A percentile compares a stretch with the other conserved stretches of the same genome.
Conservation (phyloP, 208 protist genomes). For the Strigomonas culicis region DNA sequence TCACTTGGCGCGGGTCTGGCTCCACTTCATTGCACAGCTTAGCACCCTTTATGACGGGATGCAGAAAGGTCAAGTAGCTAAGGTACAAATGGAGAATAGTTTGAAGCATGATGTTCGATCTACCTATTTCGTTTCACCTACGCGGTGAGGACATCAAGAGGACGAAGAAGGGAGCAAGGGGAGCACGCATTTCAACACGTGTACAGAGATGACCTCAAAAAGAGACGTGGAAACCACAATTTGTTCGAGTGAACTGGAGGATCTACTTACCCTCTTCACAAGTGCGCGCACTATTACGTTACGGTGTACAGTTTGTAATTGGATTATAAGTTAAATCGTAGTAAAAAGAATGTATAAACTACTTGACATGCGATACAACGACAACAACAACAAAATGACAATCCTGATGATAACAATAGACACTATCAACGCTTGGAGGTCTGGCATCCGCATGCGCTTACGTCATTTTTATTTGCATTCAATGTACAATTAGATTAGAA, state of each 20-base stretch:
- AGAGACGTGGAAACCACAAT: no score
- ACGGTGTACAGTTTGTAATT: no score
- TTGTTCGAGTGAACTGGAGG: no score
- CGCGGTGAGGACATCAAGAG: neutral
- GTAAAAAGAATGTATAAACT: no score
- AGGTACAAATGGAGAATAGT: slow-evolving; percentile 32
- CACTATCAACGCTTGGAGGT: neutral
- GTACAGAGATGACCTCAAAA: neutral
- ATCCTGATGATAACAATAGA: neutral
- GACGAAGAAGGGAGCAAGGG: slow-evolving; percentile 2
- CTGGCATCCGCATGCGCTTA: neutral
- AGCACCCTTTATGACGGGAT: slow-evolving; percentile 55
- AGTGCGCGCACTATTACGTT: no score
- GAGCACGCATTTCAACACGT: no score
- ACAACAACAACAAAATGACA: neutral
- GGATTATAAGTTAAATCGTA: neutral
- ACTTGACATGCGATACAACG: no score
- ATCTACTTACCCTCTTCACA: no score
- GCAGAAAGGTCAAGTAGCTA: slow-evolving; percentile 59
- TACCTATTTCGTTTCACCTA: slow-evolving; percentile 5
- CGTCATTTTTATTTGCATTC: neutral
- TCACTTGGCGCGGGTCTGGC: slow-evolving; percentile 44
- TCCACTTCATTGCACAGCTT: slow-evolving; percentile 39
- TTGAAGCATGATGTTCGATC: neutral
- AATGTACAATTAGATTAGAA: neutral